These are phyloP conservation scores for Gillenia trifoliata DNA, from an alignment of 306 rosid genomes.

Conservation along the genomic window DNA sequence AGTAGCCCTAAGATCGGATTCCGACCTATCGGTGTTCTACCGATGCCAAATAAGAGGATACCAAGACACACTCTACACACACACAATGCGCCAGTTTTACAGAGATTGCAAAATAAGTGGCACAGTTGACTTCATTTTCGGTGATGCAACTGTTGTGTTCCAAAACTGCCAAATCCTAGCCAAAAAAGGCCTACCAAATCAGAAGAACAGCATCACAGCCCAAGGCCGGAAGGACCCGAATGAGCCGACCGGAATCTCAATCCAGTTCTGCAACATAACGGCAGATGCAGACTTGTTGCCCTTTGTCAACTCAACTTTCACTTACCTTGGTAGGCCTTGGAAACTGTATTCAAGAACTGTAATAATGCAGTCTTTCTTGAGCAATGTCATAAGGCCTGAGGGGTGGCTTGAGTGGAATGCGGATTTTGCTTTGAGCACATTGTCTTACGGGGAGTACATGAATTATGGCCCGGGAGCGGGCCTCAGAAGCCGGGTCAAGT, in stretches of 20 bases:
- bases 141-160: conserved; percentile 66
- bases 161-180: conserved; percentile 59
- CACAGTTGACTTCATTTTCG: conserved; percentile 81
- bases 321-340: conserved; percentile 89
- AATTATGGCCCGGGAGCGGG: conserved; percentile 66
- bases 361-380: conserved; percentile 51
- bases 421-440: conserved; percentile 37
- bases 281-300: conserved; percentile 55
- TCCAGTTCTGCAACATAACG: conserved; percentile 72
- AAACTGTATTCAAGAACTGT: conserved; percentile 67
- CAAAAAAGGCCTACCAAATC: conserved; percentile 51
- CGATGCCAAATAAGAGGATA: conserved; percentile 54
- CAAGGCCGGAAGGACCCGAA: conserved; percentile 74
- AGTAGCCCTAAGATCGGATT: conserved; percentile 84
- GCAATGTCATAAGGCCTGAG: conserved; percentile 40
- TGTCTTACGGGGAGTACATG: conserved; percentile 68
- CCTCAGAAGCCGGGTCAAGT: conserved; percentile 33
- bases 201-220: conserved; percentile 86
- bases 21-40: conserved; percentile 71
- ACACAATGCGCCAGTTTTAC: conserved; percentile 90
- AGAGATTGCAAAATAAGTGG: conserved; percentile 72
- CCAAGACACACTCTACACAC: conserved; percentile 85
- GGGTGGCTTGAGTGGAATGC: conserved; percentile 94
- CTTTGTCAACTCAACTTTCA: conserved; percentile 19
- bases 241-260: conserved; percentile 71